These are phyloP conservation scores for Amniculicola lignicola DNA, from an alignment of 495 filamentous ascomycete genomes.

Conservation along the genomic window DNA sequence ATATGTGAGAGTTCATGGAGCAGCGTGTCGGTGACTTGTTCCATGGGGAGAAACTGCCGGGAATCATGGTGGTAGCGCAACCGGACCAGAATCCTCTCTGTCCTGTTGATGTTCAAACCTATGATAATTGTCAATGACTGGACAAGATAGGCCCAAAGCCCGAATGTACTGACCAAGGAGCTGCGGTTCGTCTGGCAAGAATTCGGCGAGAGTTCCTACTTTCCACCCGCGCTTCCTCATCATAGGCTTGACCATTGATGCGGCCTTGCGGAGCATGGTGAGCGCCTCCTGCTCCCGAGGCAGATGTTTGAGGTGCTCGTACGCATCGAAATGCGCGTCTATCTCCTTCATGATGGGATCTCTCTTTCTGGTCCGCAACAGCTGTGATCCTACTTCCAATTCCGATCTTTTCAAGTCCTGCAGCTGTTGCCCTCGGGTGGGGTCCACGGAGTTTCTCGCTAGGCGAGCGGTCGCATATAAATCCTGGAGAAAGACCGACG, in stretches of 20 bases:
- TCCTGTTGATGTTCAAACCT: conserved; percentile 74
- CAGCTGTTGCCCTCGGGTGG: too few species aligned
- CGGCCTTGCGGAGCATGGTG: conserved; percentile 73
- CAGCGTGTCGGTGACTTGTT: conserved; percentile 85
- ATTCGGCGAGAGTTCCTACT: conserved; percentile 77
- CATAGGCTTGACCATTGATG: conserved; percentile 89
- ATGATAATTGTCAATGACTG: background rate
- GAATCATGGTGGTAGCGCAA: conserved; percentile 75
- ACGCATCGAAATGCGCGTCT: conserved; percentile 70
- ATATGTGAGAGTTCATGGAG: conserved; percentile 94
- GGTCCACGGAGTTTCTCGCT: too few species aligned
- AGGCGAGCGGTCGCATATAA: too few species aligned
- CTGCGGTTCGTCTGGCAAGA: conserved; percentile 71
- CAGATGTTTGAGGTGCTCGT: conserved; percentile 71
- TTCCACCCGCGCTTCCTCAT: conserved; percentile 84
- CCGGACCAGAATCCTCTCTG: conserved; percentile 77
- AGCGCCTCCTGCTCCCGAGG: conserved; percentile 78
- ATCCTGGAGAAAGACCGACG: too few species aligned
- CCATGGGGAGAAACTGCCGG: conserved; percentile 73
- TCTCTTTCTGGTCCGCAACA: background rate
- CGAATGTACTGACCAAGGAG: conserved; percentile 65
- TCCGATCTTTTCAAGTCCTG: too few species aligned
- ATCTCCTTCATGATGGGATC: conserved; percentile 39
- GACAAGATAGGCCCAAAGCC: too few species aligned
- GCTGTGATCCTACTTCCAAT: background rate